Base-by-base conservation (phyloP, 2,329 filamentous ascomycete genomes). In the Cercospora nicotianae region DNA sequence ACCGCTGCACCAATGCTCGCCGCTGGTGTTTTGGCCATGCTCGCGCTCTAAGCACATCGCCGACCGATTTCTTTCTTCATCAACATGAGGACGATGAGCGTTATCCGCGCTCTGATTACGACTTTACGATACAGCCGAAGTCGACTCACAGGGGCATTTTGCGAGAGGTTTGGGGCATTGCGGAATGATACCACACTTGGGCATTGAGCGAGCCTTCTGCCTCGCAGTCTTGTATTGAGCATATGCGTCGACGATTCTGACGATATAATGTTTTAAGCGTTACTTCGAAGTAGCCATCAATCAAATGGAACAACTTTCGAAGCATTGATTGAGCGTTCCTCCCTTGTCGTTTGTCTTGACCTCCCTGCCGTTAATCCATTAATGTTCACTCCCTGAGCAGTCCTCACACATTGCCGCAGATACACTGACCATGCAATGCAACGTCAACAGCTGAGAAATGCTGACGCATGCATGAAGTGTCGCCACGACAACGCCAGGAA, bases 21-120 rank as follows among this genome's bases (percentile, higher is more conserved):
- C 64, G 77, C 75, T 67, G 77, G 73, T 63, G 76, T 74, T 42
- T 64, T 80, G 3, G 84, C 83, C 16, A 85, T 84, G 3, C 84
- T 81, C 64, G 75, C 75, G 45, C 71, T 79, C 33, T 77, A 77
- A 74, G 86, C 90, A 59, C 82, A 81, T 71, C 80, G 36, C 18
- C 20, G 36, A 42, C 16, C 31, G 79, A 18, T 77, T 79, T 65
- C 28, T 42, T 23, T 23, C 18, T 53, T 36, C 64, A 51, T 13
- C n/a, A 60, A 20, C 28, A 61, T 23, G 18, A 57, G 26, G 31
- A 39, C 63, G 58, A 63, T 3, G 53, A 48, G 45, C 33, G 30
- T 45, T 26, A 28, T 33, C 45, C 20, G 33, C 48, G 36, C 63
- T 48, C 48, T 45, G 59, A 62, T 63, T 66, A 68, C 63, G 68